phyloP scores from a whole-genome alignment of 176 grass and related monocot species.

The Secale cereale region DNA sequence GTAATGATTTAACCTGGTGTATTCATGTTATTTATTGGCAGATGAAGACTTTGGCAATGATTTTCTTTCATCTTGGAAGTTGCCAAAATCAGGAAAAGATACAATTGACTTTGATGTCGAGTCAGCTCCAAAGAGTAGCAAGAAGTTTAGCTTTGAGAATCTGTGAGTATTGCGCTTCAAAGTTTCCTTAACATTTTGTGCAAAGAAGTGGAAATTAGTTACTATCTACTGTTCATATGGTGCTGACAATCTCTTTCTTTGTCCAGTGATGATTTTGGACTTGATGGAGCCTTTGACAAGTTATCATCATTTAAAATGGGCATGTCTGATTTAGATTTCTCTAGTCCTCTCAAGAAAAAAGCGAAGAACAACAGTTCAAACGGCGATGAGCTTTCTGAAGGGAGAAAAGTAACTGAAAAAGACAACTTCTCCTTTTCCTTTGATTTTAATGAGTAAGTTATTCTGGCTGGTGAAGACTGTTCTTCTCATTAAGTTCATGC shows the following conservation, averaged over 20 bases:
- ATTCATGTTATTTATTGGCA: conserved; percentile 28
- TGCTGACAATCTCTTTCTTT: conserved; percentile 28
- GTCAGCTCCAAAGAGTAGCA: conserved; percentile 54
- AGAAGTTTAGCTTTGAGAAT: conserved; percentile 80
- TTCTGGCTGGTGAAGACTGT: conserved; percentile 10
- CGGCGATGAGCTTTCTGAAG: conserved; percentile 42
- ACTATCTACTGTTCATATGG: conserved; percentile 7
- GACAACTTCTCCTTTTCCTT: conserved; percentile 81
- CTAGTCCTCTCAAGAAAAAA: conserved; percentile 74
- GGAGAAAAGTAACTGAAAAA: conserved; percentile 60
- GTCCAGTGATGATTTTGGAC: conserved; percentile 84
- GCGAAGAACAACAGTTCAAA: conserved; percentile 47
- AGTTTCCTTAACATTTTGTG: conserved; percentile 19
- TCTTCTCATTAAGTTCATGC: conserved; percentile 11
- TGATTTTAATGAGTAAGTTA: conserved; percentile 92
- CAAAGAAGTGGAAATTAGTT: neutral
- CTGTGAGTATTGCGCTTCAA: conserved; percentile 56
- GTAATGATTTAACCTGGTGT: conserved; percentile 17
- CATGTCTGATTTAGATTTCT: conserved; percentile 86
- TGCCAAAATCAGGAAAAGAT: conserved; percentile 53
- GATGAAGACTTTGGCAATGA: conserved; percentile 91
- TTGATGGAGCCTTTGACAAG: conserved; percentile 87
- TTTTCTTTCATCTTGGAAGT: conserved; percentile 86
- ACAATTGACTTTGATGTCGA: conserved; percentile 68
- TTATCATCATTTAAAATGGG: conserved; percentile 80